phyloP scores from a whole-genome alignment of 495 filamentous ascomycete genomes.

The Diplogelasinospora grovesii region DNA sequence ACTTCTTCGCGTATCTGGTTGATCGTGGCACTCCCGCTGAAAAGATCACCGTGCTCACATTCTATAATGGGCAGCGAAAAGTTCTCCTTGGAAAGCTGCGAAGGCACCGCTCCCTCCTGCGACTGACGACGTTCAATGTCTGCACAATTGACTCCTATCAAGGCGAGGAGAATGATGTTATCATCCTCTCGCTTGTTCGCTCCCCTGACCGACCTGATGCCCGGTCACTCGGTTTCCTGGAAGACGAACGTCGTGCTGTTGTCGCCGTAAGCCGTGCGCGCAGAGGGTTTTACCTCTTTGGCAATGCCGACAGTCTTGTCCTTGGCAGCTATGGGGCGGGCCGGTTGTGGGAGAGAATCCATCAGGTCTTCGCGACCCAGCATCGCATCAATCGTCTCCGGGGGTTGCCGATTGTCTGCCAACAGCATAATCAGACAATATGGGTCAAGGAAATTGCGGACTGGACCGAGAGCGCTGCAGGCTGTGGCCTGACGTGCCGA shows the following conservation, averaged over 20 bases:
- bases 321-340: constrained; percentile 25
- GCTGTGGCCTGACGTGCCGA: constrained; percentile 48
- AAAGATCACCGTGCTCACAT: constrained; percentile 80
- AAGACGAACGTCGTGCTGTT: constrained; percentile 71
- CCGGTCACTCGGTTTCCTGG: constrained; percentile 71
- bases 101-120: constrained; percentile 42
- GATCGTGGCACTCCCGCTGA: constrained; percentile 51
- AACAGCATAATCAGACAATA: constrained; percentile 26
- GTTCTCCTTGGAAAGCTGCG: constrained; percentile 49
- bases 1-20: constrained; percentile 65
- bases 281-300: constrained; percentile 81
- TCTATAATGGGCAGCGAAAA: constrained; percentile 84
- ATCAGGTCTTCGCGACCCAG: constrained; percentile 25
- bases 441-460: constrained; percentile 42
- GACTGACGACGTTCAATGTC: constrained; percentile 54
- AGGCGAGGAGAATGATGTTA: constrained; percentile 85
- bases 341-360: constrained; percentile 34
- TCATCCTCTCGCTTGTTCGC: constrained; percentile 79
- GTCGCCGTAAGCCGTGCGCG: constrained; percentile 86
- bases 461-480: constrained; percentile 50
- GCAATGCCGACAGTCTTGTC: constrained; percentile 56
- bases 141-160: constrained; percentile 90
- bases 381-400: constrained; percentile 11
- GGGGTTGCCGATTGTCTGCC: constrained; percentile 35
- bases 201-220: constrained; percentile 36